Evolutionary conservation across 192 early-diverging fungal genomes (phyloP), one percentile per base, ranked within the genome.

Genomic region (Diversispora eburnea): DNA sequence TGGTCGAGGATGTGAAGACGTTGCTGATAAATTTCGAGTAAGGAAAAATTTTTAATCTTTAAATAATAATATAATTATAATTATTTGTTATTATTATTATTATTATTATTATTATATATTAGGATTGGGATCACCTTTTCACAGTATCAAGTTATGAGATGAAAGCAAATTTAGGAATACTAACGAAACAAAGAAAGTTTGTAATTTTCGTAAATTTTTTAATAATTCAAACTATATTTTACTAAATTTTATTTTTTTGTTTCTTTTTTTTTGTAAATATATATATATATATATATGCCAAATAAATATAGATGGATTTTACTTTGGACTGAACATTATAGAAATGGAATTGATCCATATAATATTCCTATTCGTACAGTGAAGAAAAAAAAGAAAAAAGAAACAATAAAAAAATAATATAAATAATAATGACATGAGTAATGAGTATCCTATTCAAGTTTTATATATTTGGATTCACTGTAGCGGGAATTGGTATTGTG

Each of bases 101-200:
- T 49, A 10, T 49, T 49, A 33, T 49, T 13, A 49, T 10, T 10
- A 49, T 49, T 10, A 49, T 13, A 39, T 17, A 22, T 17, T 51
- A 72, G 70, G 55, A 57, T 62, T 91, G 90, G 90, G 84, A 89
- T 13, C 83, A 87, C 33, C 67, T 91, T 62, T 91, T 91, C 67
- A 81, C 77, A 17, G 82, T 81, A 47, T 67, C 78, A 46, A 77
- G 84, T 10, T 20, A 25, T 4, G 80, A 74, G 45, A 86, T 91
- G 90, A 88, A 85, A 76, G 54, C 48, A 8, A 80, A 84, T 19
- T 66, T 90, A 84, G 84, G 81, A 0, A 81, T 91, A 8, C 74
- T 81, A 0, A 81, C 84, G 59, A 87, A 86, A 77, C 84, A 89
- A 71, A 84, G 88, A 77, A 88, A 86, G 77, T 91, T 15, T 13